phyloP scores from a whole-genome alignment of 805 yeast species.

The Spathaspora gorwiae region DNA sequence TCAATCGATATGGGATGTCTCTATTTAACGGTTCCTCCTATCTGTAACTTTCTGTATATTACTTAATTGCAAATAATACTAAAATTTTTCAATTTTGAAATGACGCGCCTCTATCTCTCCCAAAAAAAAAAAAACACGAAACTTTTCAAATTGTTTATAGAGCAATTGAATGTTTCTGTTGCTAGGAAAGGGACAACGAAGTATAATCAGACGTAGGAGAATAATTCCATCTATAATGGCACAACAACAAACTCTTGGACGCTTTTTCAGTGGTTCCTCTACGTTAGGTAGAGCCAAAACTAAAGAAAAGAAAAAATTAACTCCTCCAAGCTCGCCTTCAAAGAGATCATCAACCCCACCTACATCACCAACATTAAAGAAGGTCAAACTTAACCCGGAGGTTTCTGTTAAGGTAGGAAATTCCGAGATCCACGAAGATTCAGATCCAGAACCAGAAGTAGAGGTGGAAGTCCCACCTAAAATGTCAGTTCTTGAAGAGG shows the following conservation, averaged over 20 bases:
- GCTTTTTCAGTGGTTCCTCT: slow-evolving; percentile 21
- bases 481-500: slow-evolving; percentile 8
- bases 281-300: not conserved
- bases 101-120: too few species aligned
- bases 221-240: slow-evolving; percentile 11
- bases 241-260: slow-evolving; percentile 31
- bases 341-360: not conserved
- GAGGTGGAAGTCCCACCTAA: slow-evolving; percentile 2
- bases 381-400: not conserved
- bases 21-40: slow-evolving; percentile 7
- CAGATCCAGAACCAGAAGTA: slow-evolving; percentile 3
- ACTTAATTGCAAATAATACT: not conserved
- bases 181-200: too few species aligned
- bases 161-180: too few species aligned
- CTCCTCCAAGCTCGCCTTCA: not conserved
- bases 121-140: too few species aligned
- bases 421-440: slow-evolving; percentile 1
- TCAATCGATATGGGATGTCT: slow-evolving; percentile 68
- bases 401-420: not conserved
- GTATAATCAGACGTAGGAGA: too few species aligned
- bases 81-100: too few species aligned
- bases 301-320: not conserved
- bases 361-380: not conserved
- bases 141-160: too few species aligned
- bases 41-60: not conserved